Conservation (phyloP, 768 basidiomycete genomes). For the Agaricus blazei region DNA sequence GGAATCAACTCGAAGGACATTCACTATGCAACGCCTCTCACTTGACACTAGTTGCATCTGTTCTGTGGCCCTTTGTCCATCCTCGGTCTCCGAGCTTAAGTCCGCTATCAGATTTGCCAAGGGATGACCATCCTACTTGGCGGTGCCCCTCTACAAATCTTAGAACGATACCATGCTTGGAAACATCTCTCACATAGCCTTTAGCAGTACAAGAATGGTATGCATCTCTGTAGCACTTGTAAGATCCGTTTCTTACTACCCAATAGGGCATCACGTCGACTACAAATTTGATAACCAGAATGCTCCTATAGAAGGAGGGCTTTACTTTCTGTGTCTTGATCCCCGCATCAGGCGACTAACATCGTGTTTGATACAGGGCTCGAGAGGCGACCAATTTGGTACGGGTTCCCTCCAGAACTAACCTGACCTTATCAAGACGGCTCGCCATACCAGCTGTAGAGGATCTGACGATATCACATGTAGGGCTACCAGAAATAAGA, state of each 20-base stretch:
- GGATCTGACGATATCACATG: too few relatives aligned
- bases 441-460: too few relatives aligned
- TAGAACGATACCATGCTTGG: slow-evolving; percentile 6
- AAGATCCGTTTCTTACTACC: not conserved
- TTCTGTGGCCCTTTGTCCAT: not conserved
- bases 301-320: not conserved
- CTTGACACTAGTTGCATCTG: slow-evolving; percentile 1
- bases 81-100: not conserved
- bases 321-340: not conserved
- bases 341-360: not conserved
- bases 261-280: not conserved
- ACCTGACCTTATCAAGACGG: not conserved
- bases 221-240: slow-evolving; percentile 1
- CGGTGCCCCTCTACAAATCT: not conserved
- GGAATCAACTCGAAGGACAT: slow-evolving; percentile 2
- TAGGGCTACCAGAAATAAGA: too few relatives aligned
- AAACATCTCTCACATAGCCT: not conserved
- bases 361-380: not conserved
- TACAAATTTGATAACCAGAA: not conserved
- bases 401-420: not conserved
- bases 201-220: not conserved
- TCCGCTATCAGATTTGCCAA: not conserved
- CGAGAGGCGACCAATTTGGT: not conserved
- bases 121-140: not conserved
- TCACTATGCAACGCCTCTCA: not conserved